phyloP scores from a whole-genome alignment of 129 eudicot species.

The Saussurea involucrata region DNA sequence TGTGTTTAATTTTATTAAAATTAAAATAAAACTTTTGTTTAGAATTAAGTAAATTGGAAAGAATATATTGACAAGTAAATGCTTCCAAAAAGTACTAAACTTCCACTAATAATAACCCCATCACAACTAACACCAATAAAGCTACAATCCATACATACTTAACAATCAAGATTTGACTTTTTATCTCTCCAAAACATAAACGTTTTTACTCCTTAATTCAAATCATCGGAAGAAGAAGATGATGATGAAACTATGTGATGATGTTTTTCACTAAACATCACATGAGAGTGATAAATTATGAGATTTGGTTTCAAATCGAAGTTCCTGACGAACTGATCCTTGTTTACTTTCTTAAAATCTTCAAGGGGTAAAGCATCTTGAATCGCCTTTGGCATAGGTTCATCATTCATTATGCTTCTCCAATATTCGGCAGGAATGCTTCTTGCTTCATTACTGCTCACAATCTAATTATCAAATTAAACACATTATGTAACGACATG shows the following conservation, averaged over 20 bases:
- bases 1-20: background rate
- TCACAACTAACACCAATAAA: slow-evolving; percentile 2
- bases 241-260: slow-evolving; percentile 28
- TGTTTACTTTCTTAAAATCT: slow-evolving; percentile 10
- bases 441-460: slow-evolving; percentile 36
- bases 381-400: slow-evolving; percentile 61
- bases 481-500: background rate
- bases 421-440: slow-evolving; percentile 53
- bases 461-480: slow-evolving; percentile 32
- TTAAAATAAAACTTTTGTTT: background rate
- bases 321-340: slow-evolving; percentile 30
- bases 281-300: slow-evolving; percentile 47
- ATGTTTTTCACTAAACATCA: slow-evolving; percentile 17
- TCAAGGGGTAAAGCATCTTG: slow-evolving; percentile 29
- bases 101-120: slow-evolving; percentile 14
- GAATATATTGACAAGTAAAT: background rate
- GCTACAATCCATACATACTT: slow-evolving; percentile 5
- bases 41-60: background rate
- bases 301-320: slow-evolving; percentile 30
- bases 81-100: slow-evolving; percentile 17
- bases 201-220: slow-evolving; percentile 11
- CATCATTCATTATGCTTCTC: slow-evolving; percentile 57
- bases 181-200: slow-evolving; percentile 8
- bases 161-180: slow-evolving; percentile 18
- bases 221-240: slow-evolving; percentile 3